Base-by-base conservation (phyloP, 768 basidiomycete genomes). In the Sarcodon aspratus region DNA sequence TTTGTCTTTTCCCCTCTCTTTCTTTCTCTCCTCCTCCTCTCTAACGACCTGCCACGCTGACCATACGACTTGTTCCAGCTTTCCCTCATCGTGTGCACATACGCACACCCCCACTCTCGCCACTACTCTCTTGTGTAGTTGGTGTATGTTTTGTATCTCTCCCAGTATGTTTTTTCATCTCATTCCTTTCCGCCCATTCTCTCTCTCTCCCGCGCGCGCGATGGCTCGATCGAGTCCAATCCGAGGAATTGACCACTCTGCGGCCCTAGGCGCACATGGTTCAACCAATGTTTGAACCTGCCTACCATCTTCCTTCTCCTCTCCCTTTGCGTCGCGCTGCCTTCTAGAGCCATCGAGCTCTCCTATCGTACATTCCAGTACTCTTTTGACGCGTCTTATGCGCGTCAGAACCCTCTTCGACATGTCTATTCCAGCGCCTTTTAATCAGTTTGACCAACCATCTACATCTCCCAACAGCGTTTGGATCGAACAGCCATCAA, bases 401-500 rank as follows among this genome's bases (percentile, higher is more conserved):
- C 21, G 21, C 21, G 21, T 27, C 21, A 27, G 21, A 27, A 27
- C 21, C 21, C 21, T 27, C 21, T 27, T 27, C 21, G 21, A 27
- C 21, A 27, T 27, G 21, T 27, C 21, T 27, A 27, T 33, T 53
- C 47, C 33, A 50, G 49, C 47, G 58, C 50, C 53, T 49, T 45
- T 50, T 52, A 51, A 56, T 53, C 57, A 57, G 36, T 37, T 58
- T 55, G 51, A 56, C 50, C 31, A 48, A 45, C 35, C 50, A 36
- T 46, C 53, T 59, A 51, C 56, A 54, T 46, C 56, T 32, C 48
- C 51, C 53, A 77, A 73, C 60, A 61, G 66, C 57, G 61, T 64
- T 68, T 68, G 69, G 63, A 69, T 69, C 67, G 59, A 67, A 65
- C 61, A 59, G 57, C 62, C 65, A 57, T 65, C 67, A 63, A 66